Evolutionary conservation across 1,284 basidiomycete genomes (phyloP).

Genomic region (Amylostereum chailletii): DNA sequence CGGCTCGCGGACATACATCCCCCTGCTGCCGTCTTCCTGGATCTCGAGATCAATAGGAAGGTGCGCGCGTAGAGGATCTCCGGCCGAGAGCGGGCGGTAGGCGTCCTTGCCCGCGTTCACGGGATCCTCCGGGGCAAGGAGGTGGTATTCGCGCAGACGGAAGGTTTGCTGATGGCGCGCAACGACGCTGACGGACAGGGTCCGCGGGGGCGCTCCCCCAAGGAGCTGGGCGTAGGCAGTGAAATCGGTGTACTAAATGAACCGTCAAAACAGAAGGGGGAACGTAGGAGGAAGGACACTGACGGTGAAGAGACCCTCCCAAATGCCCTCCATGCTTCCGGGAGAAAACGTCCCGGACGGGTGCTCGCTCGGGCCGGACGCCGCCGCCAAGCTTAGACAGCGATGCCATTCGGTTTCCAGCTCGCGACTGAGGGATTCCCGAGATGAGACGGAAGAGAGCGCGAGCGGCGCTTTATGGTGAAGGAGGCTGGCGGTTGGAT

Average conservation of each 20-base stretch:
- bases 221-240: conserved; percentile 55
- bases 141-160: conserved; percentile 65
- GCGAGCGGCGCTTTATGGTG: conserved; percentile 29
- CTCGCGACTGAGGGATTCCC: conserved; percentile 15
- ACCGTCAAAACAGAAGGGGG: background rate
- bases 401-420: conserved; percentile 47
- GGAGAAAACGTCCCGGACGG: conserved; percentile 40
- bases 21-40: conserved; percentile 26
- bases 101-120: conserved; percentile 11
- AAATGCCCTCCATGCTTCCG: conserved; percentile 63
- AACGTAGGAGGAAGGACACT: conserved; percentile 15
- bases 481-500: conserved; percentile 21
- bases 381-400: conserved; percentile 32
- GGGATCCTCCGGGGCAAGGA: conserved; percentile 24
- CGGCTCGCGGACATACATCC: conserved; percentile 34
- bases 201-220: conserved; percentile 47
- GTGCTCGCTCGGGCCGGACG: conserved; percentile 19
- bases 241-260: conserved; percentile 63
- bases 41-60: conserved; percentile 41
- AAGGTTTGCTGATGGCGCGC: conserved; percentile 71
- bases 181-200: conserved; percentile 46
- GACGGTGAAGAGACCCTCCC: conserved; percentile 72
- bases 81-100: conserved; percentile 20
- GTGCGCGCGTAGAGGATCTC: conserved; percentile 37
- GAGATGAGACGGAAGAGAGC: conserved; percentile 18